Conservation (phyloP, 371 early-diverging fungal species). For the Mortierella sp. region DNA sequence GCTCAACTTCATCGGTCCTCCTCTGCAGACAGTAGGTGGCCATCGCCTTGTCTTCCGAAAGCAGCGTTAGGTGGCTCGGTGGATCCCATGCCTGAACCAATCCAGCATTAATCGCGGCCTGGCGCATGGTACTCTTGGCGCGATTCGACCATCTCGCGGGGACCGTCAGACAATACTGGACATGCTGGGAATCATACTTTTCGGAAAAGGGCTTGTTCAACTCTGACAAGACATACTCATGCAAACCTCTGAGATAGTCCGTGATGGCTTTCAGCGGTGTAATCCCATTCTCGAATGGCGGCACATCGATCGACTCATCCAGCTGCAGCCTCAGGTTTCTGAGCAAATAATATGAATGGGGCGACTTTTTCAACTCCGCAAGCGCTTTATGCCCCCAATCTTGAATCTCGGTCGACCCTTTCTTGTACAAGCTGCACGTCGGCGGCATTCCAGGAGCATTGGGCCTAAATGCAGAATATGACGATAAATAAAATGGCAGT, state of each 20-base stretch:
- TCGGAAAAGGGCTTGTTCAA: constrained; percentile 61
- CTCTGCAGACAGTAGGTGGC: constrained; percentile 67
- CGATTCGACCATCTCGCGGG: constrained; percentile 67
- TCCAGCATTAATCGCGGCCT: constrained; percentile 63
- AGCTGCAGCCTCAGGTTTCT: constrained; percentile 68
- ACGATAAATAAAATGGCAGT: no score
- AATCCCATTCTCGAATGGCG: constrained; percentile 61
- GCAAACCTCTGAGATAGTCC: constrained; percentile 61
- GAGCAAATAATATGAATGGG: constrained; percentile 55
- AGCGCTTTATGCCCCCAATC: constrained; percentile 71
- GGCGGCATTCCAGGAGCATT: constrained; percentile 63
- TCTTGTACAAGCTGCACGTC: constrained; percentile 60
- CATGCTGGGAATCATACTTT: constrained; percentile 55
- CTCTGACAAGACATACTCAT: constrained; percentile 58
- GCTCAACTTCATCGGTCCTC: constrained; percentile 62
- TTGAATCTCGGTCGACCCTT: constrained; percentile 50
- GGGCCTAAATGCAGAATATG: constrained; percentile 30
- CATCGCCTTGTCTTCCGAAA: constrained; percentile 67
- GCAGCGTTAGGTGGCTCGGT: constrained; percentile 61
- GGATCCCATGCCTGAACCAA: constrained; percentile 59
- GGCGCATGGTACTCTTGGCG: constrained; percentile 66
- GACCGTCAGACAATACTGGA: constrained; percentile 65
- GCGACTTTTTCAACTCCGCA: constrained; percentile 62
- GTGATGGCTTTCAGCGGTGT: constrained; percentile 62
- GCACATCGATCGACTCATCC: constrained; percentile 62